A percentile compares a stretch with the other conserved stretches of the same genome.
These are phyloP conservation scores for Colletotrichum siamense DNA, from an alignment of 2,329 filamentous ascomycete genomes.

Conservation along the genomic window DNA sequence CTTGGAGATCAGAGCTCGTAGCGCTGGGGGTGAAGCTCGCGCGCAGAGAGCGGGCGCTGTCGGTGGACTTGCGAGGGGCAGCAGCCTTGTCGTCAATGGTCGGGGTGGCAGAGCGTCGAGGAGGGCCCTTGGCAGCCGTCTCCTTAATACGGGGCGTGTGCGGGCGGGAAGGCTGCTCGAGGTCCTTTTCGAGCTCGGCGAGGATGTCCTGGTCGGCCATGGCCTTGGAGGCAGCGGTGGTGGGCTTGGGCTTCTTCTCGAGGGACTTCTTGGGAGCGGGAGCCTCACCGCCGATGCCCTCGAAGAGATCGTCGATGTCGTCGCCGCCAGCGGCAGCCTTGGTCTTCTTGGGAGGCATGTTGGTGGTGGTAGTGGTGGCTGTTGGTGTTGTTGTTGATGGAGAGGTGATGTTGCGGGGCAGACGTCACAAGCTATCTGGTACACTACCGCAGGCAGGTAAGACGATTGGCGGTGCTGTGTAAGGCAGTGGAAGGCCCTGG, in stretches of 20 bases:
- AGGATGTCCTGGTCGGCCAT: conserved; percentile 75
- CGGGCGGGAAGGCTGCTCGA: conserved; percentile 72
- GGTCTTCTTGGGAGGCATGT: conserved; percentile 66
- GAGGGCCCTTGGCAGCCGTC: conserved; percentile 46
- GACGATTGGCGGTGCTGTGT: not conserved
- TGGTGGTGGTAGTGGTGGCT: not conserved
- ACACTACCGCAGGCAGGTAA: not conserved
- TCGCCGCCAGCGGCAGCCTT: conserved; percentile 63
- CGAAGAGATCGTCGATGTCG: conserved; percentile 70
- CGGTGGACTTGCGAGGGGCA: conserved; percentile 72
- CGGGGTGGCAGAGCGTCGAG: conserved; percentile 56
- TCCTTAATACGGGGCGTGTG: conserved; percentile 79
- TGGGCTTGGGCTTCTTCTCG: conserved; percentile 48
- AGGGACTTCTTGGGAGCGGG: conserved; percentile 53
- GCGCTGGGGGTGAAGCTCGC: conserved; percentile 74
- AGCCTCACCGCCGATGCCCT: conserved; percentile 62
- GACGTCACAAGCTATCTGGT: conserved; percentile 10
- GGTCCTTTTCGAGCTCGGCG: conserved; percentile 78
- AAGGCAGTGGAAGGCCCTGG: not conserved
- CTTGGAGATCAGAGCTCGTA: conserved; percentile 66
- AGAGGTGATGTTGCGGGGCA: conserved; percentile 8
- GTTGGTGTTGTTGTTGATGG: not conserved
- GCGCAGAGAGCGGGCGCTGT: conserved; percentile 75
- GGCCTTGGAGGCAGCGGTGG: conserved; percentile 55
- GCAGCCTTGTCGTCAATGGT: conserved; percentile 69